These are phyloP conservation scores for Rhynchosporium graminicola DNA, from an alignment of 2,329 filamentous ascomycete species.

Conservation along the genomic window DNA sequence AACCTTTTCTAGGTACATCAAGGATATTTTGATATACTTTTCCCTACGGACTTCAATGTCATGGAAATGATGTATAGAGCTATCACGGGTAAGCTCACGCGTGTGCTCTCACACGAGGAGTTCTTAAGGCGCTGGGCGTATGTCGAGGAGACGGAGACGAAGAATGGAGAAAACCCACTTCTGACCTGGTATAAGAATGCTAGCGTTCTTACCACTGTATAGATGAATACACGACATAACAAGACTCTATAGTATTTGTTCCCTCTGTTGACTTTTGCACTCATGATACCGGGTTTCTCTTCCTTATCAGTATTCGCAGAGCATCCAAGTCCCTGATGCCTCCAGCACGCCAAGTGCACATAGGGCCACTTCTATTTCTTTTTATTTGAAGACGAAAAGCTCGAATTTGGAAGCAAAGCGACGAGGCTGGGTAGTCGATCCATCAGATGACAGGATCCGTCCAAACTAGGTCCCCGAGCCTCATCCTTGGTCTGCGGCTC, in stretches of 20 bases:
- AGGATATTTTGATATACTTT: slow-evolving; percentile 98
- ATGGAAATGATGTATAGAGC: slow-evolving; percentile 91
- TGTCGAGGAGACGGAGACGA: slow-evolving; percentile 84
- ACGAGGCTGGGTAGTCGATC: no score
- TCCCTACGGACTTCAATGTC: slow-evolving; percentile 91
- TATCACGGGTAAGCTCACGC: slow-evolving; percentile 87
- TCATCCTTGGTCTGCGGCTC: background rate
- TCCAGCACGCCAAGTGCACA: background rate
- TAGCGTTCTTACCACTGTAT: slow-evolving; percentile 82
- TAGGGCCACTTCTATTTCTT: background rate
- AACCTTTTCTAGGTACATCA: slow-evolving; percentile 75
- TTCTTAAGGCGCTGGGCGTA: slow-evolving; percentile 91
- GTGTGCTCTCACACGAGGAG: slow-evolving; percentile 82
- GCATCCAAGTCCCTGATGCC: background rate
- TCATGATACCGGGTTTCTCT: background rate
- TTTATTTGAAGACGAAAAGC: no score
- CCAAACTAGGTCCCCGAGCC: background rate
- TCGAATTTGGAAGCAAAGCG: background rate
- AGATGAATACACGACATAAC: slow-evolving; percentile 19
- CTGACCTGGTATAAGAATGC: slow-evolving; percentile 95
- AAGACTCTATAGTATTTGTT: background rate
- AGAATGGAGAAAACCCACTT: slow-evolving; percentile 90
- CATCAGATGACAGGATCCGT: background rate
- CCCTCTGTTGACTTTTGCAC: background rate
- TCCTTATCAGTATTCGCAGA: background rate